Evolutionary conservation across 1,284 basidiomycete species (phyloP), one percentile per base, ranked within the genome.

Genomic region (Tylopilus microsporus): DNA sequence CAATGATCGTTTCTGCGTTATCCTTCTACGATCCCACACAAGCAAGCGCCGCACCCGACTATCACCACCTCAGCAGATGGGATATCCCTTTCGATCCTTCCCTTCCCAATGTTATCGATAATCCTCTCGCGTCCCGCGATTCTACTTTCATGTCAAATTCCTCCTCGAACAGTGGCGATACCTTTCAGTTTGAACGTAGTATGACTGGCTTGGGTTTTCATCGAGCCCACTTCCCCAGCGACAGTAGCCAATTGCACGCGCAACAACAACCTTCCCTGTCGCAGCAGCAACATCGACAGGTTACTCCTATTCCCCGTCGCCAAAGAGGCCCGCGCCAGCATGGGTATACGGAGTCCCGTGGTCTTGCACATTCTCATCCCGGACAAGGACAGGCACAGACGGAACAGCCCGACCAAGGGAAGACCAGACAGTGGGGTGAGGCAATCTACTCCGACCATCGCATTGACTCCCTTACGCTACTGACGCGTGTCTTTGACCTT

Each of bases 1-100:
- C 68, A 2, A 70, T 70, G 71, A 73, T 73, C 52, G 62, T 70
- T 41, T 56, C 71, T 3, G 59, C 43, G 0, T 43, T 63, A 8
- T 70, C 72, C 15, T 41, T 41, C 16, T 41, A 41, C 39, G 39
- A 41, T 41, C 39, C 39, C 2, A 25, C 65, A 11, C 62, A 63
- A 1, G 60, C 65, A 4, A 61, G 49, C 16, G 1, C 55, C 15
- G 32, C 65, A n/a, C 60, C 69, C 2, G 60, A 63, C 52, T 65
- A 62, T 32, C 59, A 56, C 10, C 19, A 58, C 43, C 50, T 18
- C 16, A 18, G 39, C 39, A 56, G 62, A 47, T 73, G 71, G 71
- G 54, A 62, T n/a, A 19, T 46, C 0, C 55, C 62, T 10, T 73
- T 68, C 9, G 43, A 56, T n/a, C 45, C 67, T 9, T 47, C 62